These are phyloP conservation scores for Colletotrichum acutatum DNA, from an alignment of 2,329 filamentous ascomycete genomes.

Conservation along the genomic window DNA sequence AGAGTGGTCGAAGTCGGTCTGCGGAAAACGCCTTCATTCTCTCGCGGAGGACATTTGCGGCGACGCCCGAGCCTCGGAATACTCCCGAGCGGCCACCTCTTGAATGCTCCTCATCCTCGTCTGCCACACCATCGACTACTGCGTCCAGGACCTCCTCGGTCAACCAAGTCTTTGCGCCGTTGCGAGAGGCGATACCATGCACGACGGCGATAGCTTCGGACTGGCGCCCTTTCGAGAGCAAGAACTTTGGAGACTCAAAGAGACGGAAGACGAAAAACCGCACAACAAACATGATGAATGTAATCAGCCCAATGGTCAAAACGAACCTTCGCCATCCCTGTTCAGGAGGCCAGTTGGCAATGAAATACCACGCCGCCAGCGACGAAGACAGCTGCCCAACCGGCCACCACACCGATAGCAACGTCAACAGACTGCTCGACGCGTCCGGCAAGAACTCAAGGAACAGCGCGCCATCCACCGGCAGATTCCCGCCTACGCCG, in stretches of 20 bases:
- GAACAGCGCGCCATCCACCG: slow-evolving; percentile 84
- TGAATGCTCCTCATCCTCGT: slow-evolving; percentile 1
- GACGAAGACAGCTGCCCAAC: slow-evolving; percentile 81
- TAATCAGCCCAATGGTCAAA: slow-evolving; percentile 76
- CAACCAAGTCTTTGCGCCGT: slow-evolving; percentile 78
- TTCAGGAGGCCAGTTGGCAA: slow-evolving; percentile 74
- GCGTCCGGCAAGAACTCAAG: slow-evolving; percentile 84
- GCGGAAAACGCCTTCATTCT: slow-evolving; percentile 75
- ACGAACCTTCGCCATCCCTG: slow-evolving; percentile 84
- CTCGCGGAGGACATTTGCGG: slow-evolving; percentile 60
- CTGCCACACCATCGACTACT: slow-evolving; percentile 54
- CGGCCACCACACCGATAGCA: slow-evolving; percentile 90
- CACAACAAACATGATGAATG: slow-evolving; percentile 80
- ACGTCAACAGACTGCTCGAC: slow-evolving; percentile 78
- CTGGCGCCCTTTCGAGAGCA: slow-evolving; percentile 81
- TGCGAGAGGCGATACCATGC: slow-evolving; percentile 80
- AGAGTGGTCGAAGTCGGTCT: slow-evolving; percentile 74
- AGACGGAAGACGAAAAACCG: slow-evolving; percentile 86
- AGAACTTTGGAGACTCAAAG: slow-evolving; percentile 87
- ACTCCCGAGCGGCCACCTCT: background rate
- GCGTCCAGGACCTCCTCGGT: slow-evolving; percentile 75
- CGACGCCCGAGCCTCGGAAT: slow-evolving; percentile 34
- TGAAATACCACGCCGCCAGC: slow-evolving; percentile 79
- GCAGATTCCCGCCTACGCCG: slow-evolving; percentile 80
- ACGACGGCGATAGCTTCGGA: slow-evolving; percentile 83